A percentile compares a stretch with the other conserved stretches of the same genome.
Conservation (phyloP, 139 green algal species). For the Chlorella sp. region DNA sequence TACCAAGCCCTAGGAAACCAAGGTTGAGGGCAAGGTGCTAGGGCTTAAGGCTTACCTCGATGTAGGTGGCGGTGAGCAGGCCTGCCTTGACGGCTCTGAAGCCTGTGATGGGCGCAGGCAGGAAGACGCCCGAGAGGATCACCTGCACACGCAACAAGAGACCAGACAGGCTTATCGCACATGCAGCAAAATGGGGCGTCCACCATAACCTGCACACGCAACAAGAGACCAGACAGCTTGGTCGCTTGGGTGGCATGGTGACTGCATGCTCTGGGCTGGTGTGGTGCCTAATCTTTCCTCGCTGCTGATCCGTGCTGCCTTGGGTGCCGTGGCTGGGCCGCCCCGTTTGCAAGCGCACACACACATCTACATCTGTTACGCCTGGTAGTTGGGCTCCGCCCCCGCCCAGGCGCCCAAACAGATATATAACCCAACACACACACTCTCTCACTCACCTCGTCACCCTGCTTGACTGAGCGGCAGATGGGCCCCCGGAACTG, state of each 20-base stretch:
- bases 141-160: slow-evolving; percentile 31
- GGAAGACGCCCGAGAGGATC: slow-evolving; percentile 82
- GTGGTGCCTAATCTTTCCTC: too few relatives aligned
- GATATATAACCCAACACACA: not conserved
- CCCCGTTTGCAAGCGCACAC: not conserved
- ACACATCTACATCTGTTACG: not conserved
- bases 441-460: slow-evolving; percentile 10
- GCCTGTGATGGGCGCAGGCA: slow-evolving; percentile 84
- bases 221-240: not conserved
- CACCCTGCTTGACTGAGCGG: slow-evolving; percentile 58
- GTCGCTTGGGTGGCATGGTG: not conserved
- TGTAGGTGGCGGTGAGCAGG: slow-evolving; percentile 84
- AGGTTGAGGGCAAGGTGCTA: not conserved
- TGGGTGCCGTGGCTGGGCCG: not conserved
- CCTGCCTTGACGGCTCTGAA: slow-evolving; percentile 67
- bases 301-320: not conserved
- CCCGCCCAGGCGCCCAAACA: not conserved
- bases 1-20: too few relatives aligned
- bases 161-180: too few relatives aligned
- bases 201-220: too few relatives aligned
- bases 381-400: not conserved
- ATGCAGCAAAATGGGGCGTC: too few relatives aligned
- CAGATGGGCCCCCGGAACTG: slow-evolving; percentile 85
- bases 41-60: slow-evolving; percentile 56
- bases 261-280: too few relatives aligned